These are phyloP conservation scores for Mimosa bimucronata DNA, from an alignment of 306 rosid genomes.

Conservation along the genomic window DNA sequence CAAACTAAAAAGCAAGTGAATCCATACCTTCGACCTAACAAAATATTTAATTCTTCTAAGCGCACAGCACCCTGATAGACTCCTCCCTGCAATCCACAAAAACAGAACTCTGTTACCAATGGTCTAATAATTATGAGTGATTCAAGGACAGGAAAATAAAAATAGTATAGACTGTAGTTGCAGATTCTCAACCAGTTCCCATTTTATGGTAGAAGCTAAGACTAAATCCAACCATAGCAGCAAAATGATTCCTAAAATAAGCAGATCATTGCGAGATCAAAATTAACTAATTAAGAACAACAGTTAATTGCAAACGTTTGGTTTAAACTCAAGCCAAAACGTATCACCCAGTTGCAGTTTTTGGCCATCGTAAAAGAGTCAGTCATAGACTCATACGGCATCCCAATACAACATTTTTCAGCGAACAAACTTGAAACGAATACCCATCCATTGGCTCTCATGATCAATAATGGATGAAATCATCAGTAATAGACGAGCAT, in stretches of 20 bases:
- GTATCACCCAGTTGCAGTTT: not conserved
- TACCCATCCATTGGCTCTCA: constrained; percentile 18
- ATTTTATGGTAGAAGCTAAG: not conserved
- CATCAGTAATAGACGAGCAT: constrained; percentile 19
- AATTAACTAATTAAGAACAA: not conserved
- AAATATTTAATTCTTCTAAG: constrained; percentile 72
- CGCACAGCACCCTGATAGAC: constrained; percentile 70
- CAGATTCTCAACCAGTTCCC: constrained; percentile 2
- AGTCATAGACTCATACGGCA: not conserved
- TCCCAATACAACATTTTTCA: not conserved
- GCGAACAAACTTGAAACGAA: constrained; percentile 11
- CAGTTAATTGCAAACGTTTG: not conserved
- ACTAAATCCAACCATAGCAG: constrained; percentile 3
- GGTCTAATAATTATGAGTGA: constrained; percentile 14
- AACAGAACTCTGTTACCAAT: not conserved
- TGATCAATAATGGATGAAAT: constrained; percentile 1
- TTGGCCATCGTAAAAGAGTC: not conserved
- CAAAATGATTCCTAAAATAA: constrained; percentile 12
- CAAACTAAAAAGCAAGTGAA: not conserved
- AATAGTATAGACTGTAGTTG: not conserved
- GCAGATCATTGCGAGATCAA: constrained; percentile 19
- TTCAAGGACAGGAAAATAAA: not conserved
- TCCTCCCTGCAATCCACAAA: constrained; percentile 52
- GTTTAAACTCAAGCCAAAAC: not conserved
- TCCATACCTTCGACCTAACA: constrained; percentile 64